Evolutionary conservation across 2,329 filamentous ascomycete genomes (phyloP), one percentile per base, ranked within the genome.

Genomic region (Verticillium nubilum): DNA sequence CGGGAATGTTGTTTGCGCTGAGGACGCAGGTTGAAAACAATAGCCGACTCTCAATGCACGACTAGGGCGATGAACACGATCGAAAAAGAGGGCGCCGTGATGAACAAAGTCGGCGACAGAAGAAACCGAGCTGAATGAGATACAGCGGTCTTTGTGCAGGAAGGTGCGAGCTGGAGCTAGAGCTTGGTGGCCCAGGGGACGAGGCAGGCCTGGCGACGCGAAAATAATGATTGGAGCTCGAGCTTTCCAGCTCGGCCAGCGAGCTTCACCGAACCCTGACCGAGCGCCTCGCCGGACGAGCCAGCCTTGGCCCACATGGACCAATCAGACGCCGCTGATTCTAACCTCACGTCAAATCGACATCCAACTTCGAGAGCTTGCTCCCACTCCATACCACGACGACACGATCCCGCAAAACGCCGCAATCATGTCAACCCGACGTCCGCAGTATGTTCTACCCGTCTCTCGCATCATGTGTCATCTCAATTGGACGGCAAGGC

Each of bases 351-450:
- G 65, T 70, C 68, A 69, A 72, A 70, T 73, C 70, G 67, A 35
- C 26, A 56, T 50, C 13, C 59, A 54, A 52, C 52, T 26, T 55
- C 61, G 59, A 62, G 58, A 61, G 52, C 62, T 63, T 63, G 56
- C 54, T 50, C 52, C 42, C 55, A 54, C 13, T 50, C 31, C 56
- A 60, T 17, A 50, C 23, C 42, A 53, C 28, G 19, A 35, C 60
- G 55, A 60, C 64, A 64, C 64, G 65, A 67, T 64, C 60, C 65
- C 66, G 64, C 60, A 64, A 66, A 64, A 68, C 58, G 67, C 61
- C 68, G 64, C 63, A 64, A 76, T 59, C 63, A 78, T 78, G 76
- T 68, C 76, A 66, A 68, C 71, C 64, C 75, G 76, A 75, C 70
- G 74, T 68, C 61, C 76, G 63, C 70, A 76, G 76, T 78, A 74